phyloP scores from a whole-genome alignment of 2,329 filamentous ascomycete genomes.

The Zalaria sp. region DNA sequence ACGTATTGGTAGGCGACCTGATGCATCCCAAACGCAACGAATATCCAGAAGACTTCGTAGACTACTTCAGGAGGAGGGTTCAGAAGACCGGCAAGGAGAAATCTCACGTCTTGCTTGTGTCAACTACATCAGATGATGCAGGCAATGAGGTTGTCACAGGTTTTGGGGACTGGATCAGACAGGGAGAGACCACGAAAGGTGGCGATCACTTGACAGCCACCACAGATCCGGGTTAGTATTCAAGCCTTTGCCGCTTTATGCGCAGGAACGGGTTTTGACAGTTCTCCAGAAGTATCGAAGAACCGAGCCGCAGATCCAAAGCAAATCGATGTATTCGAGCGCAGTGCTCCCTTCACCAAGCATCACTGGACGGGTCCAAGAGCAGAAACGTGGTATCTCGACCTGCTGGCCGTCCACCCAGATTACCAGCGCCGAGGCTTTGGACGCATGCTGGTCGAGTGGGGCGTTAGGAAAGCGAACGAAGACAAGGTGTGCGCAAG shows the following conservation, averaged over 20 bases:
- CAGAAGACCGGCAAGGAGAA: background rate
- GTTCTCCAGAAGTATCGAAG: background rate
- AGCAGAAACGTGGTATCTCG: conserved; percentile 8
- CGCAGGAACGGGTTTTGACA: background rate
- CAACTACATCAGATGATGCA: background rate
- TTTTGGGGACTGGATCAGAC: conserved; percentile 3
- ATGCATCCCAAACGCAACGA: conserved; percentile 18
- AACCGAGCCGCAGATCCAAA: conserved; percentile 7
- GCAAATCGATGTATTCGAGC: conserved; percentile 1
- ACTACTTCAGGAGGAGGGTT: conserved; percentile 11
- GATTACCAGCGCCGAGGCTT: conserved; percentile 10
- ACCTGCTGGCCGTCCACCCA: conserved; percentile 8
- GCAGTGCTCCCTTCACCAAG: background rate
- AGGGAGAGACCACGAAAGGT: background rate
- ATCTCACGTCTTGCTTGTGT: background rate
- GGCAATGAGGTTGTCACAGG: background rate
- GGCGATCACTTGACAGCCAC: background rate
- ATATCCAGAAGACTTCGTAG: conserved; percentile 14
- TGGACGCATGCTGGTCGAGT: conserved; percentile 8
- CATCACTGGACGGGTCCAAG: conserved; percentile 7
- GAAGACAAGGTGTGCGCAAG: conserved; percentile 8
- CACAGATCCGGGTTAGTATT: conserved; percentile 1
- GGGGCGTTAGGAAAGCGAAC: conserved; percentile 9
- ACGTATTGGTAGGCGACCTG: conserved; percentile 17
- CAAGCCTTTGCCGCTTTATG: background rate